phyloP scores from a whole-genome alignment of 2,329 filamentous ascomycete genomes.

The Colletotrichum graminicola region DNA sequence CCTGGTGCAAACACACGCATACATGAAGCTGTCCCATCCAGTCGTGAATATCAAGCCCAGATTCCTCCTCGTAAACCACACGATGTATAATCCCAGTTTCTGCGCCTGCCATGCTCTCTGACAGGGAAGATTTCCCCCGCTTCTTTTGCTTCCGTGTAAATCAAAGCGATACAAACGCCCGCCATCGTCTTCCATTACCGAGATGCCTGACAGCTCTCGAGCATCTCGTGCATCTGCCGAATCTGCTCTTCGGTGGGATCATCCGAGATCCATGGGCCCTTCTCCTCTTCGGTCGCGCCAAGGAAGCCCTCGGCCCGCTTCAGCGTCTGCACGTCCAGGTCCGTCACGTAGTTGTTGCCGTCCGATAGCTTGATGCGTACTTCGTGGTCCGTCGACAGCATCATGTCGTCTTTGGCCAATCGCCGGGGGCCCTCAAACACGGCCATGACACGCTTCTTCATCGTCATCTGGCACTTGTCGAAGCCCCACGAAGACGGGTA shows the following conservation, averaged over 20 bases:
- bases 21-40: conserved; percentile 12
- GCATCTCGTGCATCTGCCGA: conserved; percentile 69
- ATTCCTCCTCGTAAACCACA: conserved; percentile 26
- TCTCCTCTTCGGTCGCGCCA: conserved; percentile 85
- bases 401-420: conserved; percentile 98
- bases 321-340: conserved; percentile 91
- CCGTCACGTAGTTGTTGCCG: conserved; percentile 86
- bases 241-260: conserved; percentile 74
- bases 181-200: conserved; percentile 28
- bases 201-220: conserved; percentile 47
- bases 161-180: background rate
- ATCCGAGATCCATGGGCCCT: conserved; percentile 84
- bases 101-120: conserved; percentile 13
- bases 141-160: conserved; percentile 12
- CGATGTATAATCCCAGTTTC: background rate
- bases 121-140: background rate
- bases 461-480: conserved; percentile 92
- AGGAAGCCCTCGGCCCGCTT: conserved; percentile 88
- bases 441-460: conserved; percentile 96
- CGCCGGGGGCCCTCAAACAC: conserved; percentile 90
- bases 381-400: conserved; percentile 95
- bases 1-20: conserved; percentile 16
- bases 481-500: conserved; percentile 97
- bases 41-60: conserved; percentile 26
- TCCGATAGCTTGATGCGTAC: conserved; percentile 86